Base-by-base conservation (phyloP, 805 yeast genomes). In the Huiozyma naganishii region DNA sequence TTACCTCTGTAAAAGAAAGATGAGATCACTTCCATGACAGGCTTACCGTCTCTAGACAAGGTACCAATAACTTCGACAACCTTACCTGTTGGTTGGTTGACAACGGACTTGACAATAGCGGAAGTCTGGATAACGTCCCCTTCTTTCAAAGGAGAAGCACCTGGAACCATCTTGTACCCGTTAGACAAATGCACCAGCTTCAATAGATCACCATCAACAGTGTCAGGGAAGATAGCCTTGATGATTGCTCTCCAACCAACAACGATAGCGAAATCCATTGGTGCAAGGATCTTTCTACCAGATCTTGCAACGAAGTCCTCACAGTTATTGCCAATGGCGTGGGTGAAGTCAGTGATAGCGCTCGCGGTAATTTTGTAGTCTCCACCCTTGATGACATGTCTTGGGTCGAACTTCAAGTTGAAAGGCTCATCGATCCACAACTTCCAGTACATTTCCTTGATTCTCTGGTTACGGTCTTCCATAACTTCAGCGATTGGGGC, bases 251-350 rank as follows among this genome's bases (percentile, higher is more conserved):
- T 83, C 99, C 99, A 92, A 39, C 98, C 97, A 55, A 89, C 78
- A 46, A 92, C 97, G 65, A 92, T 92, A 41, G 98, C 97, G 62
- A 89, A 92, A 72, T 92, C 99, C 97, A 92, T 90, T 59, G 99
- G 99, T 40, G 97, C 98, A 55, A 79, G 72, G 47, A 86, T 80
- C 50, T 75, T 76, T 66, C 85, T 83, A 51, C 89, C 92, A 41
- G 85, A 77, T 71, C 95, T 80, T 46, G 82, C 75, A 54, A 89
- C 95, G 57, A 88, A 92, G 48, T 94, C 95, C 70, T 92, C 97
- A 66, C 95, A 88, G 53, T 83, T 83, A 76, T 92, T 92, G 54
- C 97, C 97, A 62, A 92, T 86, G 48, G 97, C 97, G 57, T 89
- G 96, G 32, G 95, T 89, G 65, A 92, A 87, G 66, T 89, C 95